Evolutionary conservation across 495 filamentous ascomycete species (phyloP).

Genomic region (Hyaloscypha hepaticicola): DNA sequence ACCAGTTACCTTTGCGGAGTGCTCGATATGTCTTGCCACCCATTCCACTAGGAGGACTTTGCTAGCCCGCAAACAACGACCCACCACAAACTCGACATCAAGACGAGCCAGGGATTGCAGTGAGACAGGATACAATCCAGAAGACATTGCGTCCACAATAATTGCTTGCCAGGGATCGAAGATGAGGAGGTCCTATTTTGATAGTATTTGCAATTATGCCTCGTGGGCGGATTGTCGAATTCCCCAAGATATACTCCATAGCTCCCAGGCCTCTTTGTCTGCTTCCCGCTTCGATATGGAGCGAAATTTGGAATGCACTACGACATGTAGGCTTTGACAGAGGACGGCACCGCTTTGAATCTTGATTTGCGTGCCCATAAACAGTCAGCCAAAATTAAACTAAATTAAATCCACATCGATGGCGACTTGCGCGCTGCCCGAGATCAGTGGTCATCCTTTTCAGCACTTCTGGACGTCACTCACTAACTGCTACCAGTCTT

Average conservation of each 20-base stretch:
- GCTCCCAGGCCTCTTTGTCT: conserved; percentile 27
- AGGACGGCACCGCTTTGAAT: background rate
- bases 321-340: conserved; percentile 7
- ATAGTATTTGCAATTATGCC: conserved; percentile 37
- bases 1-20: conserved; percentile 9
- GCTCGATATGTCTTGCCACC: background rate
- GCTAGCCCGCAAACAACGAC: background rate
- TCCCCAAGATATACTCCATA: conserved; percentile 48
- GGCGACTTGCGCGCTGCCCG: background rate
- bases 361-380: conserved; percentile 6
- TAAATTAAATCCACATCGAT: background rate
- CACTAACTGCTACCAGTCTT: conserved; percentile 23
- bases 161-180: conserved; percentile 42
- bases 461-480: background rate
- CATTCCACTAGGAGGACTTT: conserved; percentile 12
- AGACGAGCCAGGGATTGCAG: conserved; percentile 14
- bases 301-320: conserved; percentile 3
- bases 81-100: conserved; percentile 7
- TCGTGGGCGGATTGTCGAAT: conserved; percentile 38
- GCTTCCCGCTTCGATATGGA: conserved; percentile 1
- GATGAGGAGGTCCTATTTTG: conserved; percentile 45
- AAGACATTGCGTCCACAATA: conserved; percentile 37
- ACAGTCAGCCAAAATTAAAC: background rate
- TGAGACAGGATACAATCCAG: conserved; percentile 14
- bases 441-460: conserved; percentile 4